Conservation (phyloP, 2,329 filamentous ascomycete genomes). For the Grosmannia serpens region DNA sequence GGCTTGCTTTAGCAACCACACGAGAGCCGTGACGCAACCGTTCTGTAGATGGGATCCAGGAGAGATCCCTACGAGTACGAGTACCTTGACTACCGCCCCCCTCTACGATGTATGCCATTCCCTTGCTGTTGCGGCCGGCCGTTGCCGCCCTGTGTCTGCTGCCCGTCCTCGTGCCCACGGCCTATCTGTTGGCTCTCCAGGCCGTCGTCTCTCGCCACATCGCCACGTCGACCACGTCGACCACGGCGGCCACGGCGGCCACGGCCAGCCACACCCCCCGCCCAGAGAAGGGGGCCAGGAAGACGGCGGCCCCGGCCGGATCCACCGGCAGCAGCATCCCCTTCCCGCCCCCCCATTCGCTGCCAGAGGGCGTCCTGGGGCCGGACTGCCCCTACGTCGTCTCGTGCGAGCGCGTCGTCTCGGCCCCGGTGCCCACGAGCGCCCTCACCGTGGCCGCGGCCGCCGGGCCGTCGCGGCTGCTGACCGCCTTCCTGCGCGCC, state of each 20-base stretch:
- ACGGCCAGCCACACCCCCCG: no score
- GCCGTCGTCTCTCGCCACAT: slow-evolving; percentile 3
- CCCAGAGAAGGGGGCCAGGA: neutral
- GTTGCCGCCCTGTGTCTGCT: slow-evolving; percentile 4
- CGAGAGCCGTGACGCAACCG: no score
- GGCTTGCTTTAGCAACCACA: no score
- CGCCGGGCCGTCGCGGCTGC: slow-evolving; percentile 10
- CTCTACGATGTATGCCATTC: neutral
- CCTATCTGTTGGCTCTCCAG: slow-evolving; percentile 4
- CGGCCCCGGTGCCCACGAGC: neutral
- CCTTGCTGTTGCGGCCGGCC: neutral
- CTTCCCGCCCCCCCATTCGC: slow-evolving; percentile 1
- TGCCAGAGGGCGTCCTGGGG: slow-evolving; percentile 3
- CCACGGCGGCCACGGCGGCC: neutral
- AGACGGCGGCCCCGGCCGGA: neutral
- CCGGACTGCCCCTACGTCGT: slow-evolving; percentile 4
- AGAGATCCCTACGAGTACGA: no score
- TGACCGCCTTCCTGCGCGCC: slow-evolving; percentile 17
- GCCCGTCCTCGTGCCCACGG: slow-evolving; percentile 4
- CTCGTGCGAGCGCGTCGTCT: slow-evolving; percentile 9
- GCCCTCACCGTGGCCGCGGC: neutral
- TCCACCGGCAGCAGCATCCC: neutral
- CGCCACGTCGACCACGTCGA: neutral
- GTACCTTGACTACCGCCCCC: no score
- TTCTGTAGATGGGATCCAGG: no score